Evolutionary conservation across 352 stramenopile genomes (phyloP), one percentile per base, ranked within the genome.

Genomic region (Plasmopara halstedii): DNA sequence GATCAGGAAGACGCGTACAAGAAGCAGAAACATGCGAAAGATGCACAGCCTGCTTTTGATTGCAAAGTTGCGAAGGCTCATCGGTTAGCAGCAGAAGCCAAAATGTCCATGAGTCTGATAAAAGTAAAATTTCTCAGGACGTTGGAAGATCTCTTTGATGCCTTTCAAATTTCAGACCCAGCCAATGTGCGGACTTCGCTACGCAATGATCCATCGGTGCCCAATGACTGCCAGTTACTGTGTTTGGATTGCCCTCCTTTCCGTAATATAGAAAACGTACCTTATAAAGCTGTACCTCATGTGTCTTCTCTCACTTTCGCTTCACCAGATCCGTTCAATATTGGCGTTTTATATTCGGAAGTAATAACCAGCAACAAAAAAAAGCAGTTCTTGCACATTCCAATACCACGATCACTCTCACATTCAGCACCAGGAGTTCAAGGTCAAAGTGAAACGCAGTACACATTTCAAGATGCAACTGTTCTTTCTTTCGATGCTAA

Each of bases 401-500:
- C 74, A 8, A 33, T 85, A 36, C 73, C 70, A 2, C 68, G 78
- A 13, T 70, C 64, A 4, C 49, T 64, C 4, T 58, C 53, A 34
- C 20, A 31, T 22, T 53, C 21, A 35, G 57, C 47, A 21, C 58
- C 25, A n/a, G 26, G 14, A 50, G 45, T 29, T 21, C 23, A 46
- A 29, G 46, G n/a, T 32, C 37, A 53, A 26, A 27, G 53, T 17
- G 46, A 50, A 6, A 22, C 57, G 6, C 45, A 62, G 23, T 60
- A 80, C 32, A 55, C 77, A 15, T 89, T 81, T 25, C 64, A 82
- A 42, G 74, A 89, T 19, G 78, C 74, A 8, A 86, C 66, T 0
- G 58, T 89, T 22, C 58, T 79, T 29, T 83, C 74, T 17, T 79
- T 87, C 32, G 58, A 53, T 18, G 31, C 62, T 7, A 77, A 79